Base-by-base conservation (phyloP, 148 eudicot genomes). In the Arctostaphylos glauca region DNA sequence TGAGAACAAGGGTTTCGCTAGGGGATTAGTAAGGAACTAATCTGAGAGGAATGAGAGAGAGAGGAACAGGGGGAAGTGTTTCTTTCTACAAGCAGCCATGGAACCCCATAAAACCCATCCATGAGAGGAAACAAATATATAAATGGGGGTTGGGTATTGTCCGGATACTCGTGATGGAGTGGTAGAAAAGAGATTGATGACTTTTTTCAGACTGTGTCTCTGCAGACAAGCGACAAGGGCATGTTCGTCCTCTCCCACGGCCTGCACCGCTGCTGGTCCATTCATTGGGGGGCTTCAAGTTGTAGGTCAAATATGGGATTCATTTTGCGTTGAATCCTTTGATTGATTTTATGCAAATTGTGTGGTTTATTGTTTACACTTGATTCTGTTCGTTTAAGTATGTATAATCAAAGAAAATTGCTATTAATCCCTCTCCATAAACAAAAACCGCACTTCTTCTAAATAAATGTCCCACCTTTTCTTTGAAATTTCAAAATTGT, bases 251-350 rank as follows among this genome's bases (percentile, higher is more conserved):
- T 85, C 91, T 88, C 85, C 74, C 77, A 85, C 83, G 84, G 83
- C 90, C 91, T 90, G 94, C 92, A 91, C 16, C 3, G 19, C 18
- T 53, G n/a, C 50, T 81, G 90, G 88, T 89, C 89, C 94, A 84
- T 80, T 74, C 38, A 31, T 31, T 31, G 38, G 38, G 38, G 38
- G 38, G 38, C 38, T 31, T 31, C 38, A 31, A 31, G 38, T 31
- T 31, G 38, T 31, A 31, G 38, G 38, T 31, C 38, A 31, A 31
- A 31, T 31, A 31, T 31, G 38, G 38, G 38, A 31, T 31, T 31
- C 38, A 31, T 31, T 31, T 31, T 31, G 38, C 38, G 1, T 31
- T 31, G n/a, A n/a, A n/a, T n/a, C n/a, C n/a, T n/a, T n/a, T n/a
- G n/a, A n/a, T 31, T 31, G 38, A 31, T 31, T 31, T 31, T 31